Conservation (phyloP, 768 basidiomycete species). For the Tulasnella sp. region DNA sequence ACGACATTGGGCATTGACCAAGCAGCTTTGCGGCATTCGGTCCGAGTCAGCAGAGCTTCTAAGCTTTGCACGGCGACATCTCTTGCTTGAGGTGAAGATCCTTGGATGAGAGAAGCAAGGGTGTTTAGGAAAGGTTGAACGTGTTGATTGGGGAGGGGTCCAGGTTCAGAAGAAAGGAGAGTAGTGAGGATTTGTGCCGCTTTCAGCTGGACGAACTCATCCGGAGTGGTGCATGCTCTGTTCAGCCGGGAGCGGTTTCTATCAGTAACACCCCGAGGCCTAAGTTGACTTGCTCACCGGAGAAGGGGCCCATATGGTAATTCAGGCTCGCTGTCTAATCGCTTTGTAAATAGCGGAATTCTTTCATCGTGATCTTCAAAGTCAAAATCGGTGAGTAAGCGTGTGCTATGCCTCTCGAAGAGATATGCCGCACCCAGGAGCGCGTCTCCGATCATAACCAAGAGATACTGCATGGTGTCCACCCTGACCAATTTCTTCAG, state of each 20-base stretch:
- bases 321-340: conserved; percentile 57
- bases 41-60: conserved; percentile 71
- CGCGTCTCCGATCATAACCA: conserved; percentile 82
- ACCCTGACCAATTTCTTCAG: conserved; percentile 76
- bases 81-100: conserved; percentile 43
- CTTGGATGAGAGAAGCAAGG: conserved; percentile 51
- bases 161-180: conserved; percentile 46
- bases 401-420: not conserved
- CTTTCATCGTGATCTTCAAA: conserved; percentile 74
- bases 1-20: conserved; percentile 66
- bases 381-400: not conserved
- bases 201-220: conserved; percentile 94
- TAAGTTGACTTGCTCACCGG: conserved; percentile 34
- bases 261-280: not conserved
- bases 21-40: conserved; percentile 64
- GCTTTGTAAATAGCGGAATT: conserved; percentile 57
- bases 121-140: conserved; percentile 48
- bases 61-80: conserved; percentile 90
- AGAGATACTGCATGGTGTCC: conserved; percentile 79
- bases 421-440: conserved; percentile 46
- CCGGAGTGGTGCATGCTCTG: conserved; percentile 72
- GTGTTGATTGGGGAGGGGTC: conserved; percentile 38
- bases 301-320: conserved; percentile 72
- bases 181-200: conserved; percentile 78
- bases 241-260: not conserved